Percentiles rank a stretch among this genome's conserved stretches.
Evolutionary conservation across 2,329 filamentous ascomycete genomes (phyloP).

Genomic region (Aspergillus sp.): DNA sequence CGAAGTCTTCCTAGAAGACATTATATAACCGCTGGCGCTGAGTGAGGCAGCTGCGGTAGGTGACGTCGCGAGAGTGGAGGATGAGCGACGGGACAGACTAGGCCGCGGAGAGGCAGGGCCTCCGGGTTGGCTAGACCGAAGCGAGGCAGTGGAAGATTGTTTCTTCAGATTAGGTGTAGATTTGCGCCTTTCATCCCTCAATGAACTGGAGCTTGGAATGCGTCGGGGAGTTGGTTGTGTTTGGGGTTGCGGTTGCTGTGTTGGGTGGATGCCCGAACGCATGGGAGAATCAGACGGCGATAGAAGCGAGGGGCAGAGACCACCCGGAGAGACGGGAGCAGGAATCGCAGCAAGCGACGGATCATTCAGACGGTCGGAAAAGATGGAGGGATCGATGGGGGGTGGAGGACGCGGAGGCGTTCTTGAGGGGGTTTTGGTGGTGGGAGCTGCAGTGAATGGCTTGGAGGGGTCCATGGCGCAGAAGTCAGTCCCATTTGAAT

Average conservation of each 20-base stretch:
- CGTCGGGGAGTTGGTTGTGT: constrained; percentile 24
- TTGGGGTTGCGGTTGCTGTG: constrained; percentile 1
- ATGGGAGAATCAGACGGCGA: constrained; percentile 24
- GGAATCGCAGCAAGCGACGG: constrained; percentile 26
- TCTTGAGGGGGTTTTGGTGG: constrained; percentile 16
- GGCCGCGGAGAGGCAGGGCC: constrained; percentile 29
- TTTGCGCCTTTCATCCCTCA: constrained; percentile 37
- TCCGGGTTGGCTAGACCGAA: constrained; percentile 35
- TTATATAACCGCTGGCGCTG: constrained; percentile 18
- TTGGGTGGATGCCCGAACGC: constrained; percentile 19
- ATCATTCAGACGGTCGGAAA: constrained; percentile 28
- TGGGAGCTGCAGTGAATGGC: constrained; percentile 21
- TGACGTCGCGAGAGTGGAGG: constrained; percentile 30
- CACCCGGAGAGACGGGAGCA: constrained; percentile 27
- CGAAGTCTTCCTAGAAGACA: constrained; percentile 28
- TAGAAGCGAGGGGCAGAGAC: constrained; percentile 22
- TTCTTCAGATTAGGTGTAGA: constrained; percentile 40
- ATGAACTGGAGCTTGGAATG: constrained; percentile 36
- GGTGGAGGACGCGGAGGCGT: constrained; percentile 11
- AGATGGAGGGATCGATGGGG: constrained; percentile 19
- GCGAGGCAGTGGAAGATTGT: constrained; percentile 37
- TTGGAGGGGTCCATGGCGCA: constrained; percentile 34
- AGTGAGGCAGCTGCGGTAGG: constrained; percentile 17
- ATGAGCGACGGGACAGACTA: constrained; percentile 35
- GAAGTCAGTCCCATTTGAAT: constrained; percentile 20